Evolutionary conservation across 352 stramenopile genomes (phyloP).

Genomic region (Phytophthora agathidicida): DNA sequence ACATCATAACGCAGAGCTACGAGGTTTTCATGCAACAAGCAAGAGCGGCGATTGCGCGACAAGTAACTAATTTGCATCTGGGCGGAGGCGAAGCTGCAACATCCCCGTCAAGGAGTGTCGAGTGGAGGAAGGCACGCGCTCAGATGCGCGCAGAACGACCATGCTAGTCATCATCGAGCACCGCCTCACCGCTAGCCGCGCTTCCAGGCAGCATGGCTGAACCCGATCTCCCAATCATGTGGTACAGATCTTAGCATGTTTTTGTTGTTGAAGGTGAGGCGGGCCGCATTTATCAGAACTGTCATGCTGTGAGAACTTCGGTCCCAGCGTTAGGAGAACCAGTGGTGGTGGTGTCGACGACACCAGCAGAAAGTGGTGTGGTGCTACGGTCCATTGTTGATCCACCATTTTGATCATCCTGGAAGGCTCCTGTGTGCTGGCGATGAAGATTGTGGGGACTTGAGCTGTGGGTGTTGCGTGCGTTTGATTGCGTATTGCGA

Average conservation of each 20-base stretch:
- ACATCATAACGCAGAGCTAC: background rate
- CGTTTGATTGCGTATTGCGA: too few relatives aligned
- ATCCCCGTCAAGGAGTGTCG: background rate
- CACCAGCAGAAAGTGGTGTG: constrained; percentile 11
- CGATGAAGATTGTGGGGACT: too few relatives aligned
- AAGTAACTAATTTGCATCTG: constrained; percentile 4
- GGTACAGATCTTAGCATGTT: constrained; percentile 16
- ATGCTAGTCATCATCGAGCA: background rate
- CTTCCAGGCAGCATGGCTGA: constrained; percentile 3
- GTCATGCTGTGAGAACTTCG: background rate
- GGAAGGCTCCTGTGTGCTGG: too few relatives aligned
- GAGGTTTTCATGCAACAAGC: background rate
- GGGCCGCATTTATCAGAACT: constrained; percentile 4
- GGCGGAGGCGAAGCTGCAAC: background rate
- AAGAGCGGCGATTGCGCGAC: constrained; percentile 3
- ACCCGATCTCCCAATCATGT: constrained; percentile 16
- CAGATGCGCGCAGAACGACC: constrained; percentile 6
- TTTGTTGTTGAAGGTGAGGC: constrained; percentile 17
- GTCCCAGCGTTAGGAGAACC: background rate
- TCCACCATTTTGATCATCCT: too few relatives aligned
- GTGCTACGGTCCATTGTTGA: too few relatives aligned
- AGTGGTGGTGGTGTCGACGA: background rate
- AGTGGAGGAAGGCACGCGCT: constrained; percentile 28
- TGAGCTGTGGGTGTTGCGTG: too few relatives aligned
- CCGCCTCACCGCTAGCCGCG: background rate